phyloP scores from a whole-genome alignment of 2,329 filamentous ascomycete genomes.

The Juglanconis sp. region DNA sequence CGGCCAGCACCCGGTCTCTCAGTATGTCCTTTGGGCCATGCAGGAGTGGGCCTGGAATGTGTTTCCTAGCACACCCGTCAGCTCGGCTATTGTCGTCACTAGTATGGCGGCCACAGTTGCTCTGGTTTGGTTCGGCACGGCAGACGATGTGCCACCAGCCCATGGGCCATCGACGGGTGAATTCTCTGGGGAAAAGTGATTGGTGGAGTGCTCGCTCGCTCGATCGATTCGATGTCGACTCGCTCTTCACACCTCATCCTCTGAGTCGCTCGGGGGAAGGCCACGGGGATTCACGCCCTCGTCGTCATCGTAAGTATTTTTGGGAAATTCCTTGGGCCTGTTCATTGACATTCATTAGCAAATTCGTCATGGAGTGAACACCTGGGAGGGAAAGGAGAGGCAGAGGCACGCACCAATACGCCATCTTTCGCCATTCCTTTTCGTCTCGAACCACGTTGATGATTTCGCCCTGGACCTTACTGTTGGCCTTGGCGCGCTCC shows the following conservation, averaged over 20 bases:
- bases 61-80: slow-evolving; percentile 69
- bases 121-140: slow-evolving; percentile 58
- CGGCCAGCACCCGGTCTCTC: slow-evolving; percentile 62
- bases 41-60: slow-evolving; percentile 96
- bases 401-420: slow-evolving; percentile 68
- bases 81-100: slow-evolving; percentile 63
- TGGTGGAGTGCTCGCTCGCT: background rate
- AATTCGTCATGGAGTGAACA: background rate
- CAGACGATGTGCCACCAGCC: slow-evolving; percentile 29
- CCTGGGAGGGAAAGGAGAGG: background rate
- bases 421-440: slow-evolving; percentile 83
- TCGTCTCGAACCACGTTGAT: slow-evolving; percentile 90
- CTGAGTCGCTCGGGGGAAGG: slow-evolving; percentile 79
- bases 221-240: background rate
- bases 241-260: slow-evolving; percentile 52
- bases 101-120: slow-evolving; percentile 65
- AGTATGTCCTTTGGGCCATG: slow-evolving; percentile 67
- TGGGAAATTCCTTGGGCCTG: slow-evolving; percentile 79
- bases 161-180: background rate
- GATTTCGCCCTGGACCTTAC: slow-evolving; percentile 84
- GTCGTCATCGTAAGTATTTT: slow-evolving; percentile 58
- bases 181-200: background rate
- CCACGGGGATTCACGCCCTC: slow-evolving; percentile 79
- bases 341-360: background rate
- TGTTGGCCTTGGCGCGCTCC: slow-evolving; percentile 56